Base-by-base conservation (phyloP, 192 early-diverging fungal genomes). In the Backusella liffmaniae region DNA sequence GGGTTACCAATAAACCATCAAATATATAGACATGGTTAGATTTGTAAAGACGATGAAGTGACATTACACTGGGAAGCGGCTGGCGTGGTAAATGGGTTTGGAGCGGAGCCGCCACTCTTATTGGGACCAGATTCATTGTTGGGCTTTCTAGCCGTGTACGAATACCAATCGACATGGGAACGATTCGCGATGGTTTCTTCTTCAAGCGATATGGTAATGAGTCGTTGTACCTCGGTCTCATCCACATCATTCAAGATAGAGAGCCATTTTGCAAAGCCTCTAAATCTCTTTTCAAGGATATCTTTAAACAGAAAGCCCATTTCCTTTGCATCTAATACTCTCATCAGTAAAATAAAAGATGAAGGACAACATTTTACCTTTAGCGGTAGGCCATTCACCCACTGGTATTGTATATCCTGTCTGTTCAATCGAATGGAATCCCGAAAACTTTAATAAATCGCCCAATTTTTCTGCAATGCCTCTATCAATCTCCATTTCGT, bases 301-400 rank as follows among this genome's bases (percentile, higher is more conserved):
- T 81, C 79, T 74, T 72, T 77, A 30, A 77, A 70, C 8, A 81
- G 53, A 74, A 77, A 81, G 0, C 79, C 79, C 39, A 41, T 70
- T 70, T 81, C 75, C 51, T 51, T 81, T 36, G 62, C 21, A 16
- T 34, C 79, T 81, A 29, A 76, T 2, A 49, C 10, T 2, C 32
- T 32, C 32, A 32, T 21, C 15, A 5, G 9, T 29, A 26, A 26
- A 26, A 26, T 29, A 29, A 62, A 26, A 29, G 3, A 66, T 30
- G 16, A 15, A 18, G 59, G 9, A 21, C 3, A 8, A 1, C 2
- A 29, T 21, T 67, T 79, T 80, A 73, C 79, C 62, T 49, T 66
- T n/a, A 3, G 37, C 68, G 15, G 42, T 12, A 10, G 75, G 30
- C 79, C 79, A 81, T 71, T 81, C 79, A 37, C 79, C 79, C 13